Percentiles rank a stretch among this genome's conserved stretches.
Conservation (phyloP, 345 rosid species). For the Sonneratia caseolaris region DNA sequence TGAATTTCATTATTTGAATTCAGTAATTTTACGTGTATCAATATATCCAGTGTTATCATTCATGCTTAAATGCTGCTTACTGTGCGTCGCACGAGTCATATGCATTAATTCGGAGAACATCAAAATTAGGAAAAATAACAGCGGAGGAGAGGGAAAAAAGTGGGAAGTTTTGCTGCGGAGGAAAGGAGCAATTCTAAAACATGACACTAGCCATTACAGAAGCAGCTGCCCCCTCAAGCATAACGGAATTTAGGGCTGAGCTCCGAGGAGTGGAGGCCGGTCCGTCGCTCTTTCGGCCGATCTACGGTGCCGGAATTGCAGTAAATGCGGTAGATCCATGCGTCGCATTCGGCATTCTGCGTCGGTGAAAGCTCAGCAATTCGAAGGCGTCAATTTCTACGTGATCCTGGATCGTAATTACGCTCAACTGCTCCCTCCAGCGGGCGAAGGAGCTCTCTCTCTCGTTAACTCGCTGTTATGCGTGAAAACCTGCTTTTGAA, state of each 20-base stretch:
- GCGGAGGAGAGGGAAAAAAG: background rate
- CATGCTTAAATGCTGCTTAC: too few relatives aligned
- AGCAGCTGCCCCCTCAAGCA: conserved; percentile 8
- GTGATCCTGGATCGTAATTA: conserved; percentile 22
- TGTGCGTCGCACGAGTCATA: too few relatives aligned
- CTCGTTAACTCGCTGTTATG: background rate
- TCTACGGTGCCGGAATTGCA: conserved; percentile 17
- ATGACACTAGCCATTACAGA: conserved; percentile 17
- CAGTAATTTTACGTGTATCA: too few relatives aligned
- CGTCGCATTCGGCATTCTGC: conserved; percentile 16
- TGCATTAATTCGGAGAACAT: too few relatives aligned
- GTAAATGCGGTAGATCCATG: conserved; percentile 39
- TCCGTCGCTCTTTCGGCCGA: conserved; percentile 23
- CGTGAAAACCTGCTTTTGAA: conserved; percentile 6
- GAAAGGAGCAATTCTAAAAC: conserved; percentile 18
- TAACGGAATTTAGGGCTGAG: background rate
- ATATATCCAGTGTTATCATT: too few relatives aligned
- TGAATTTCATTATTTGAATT: too few relatives aligned
- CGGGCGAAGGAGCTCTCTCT: background rate
- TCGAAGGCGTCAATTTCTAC: background rate
- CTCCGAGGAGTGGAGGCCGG: conserved; percentile 8
- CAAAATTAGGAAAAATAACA: background rate
- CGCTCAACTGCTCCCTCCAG: too few relatives aligned
- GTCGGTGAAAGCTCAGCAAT: conserved; percentile 16
- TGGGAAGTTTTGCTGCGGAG: conserved; percentile 26